Percentiles rank a stretch among this genome's conserved stretches.
phyloP scores from a whole-genome alignment of 2,329 filamentous ascomycete species.

The Corinectria fuckeliana region DNA sequence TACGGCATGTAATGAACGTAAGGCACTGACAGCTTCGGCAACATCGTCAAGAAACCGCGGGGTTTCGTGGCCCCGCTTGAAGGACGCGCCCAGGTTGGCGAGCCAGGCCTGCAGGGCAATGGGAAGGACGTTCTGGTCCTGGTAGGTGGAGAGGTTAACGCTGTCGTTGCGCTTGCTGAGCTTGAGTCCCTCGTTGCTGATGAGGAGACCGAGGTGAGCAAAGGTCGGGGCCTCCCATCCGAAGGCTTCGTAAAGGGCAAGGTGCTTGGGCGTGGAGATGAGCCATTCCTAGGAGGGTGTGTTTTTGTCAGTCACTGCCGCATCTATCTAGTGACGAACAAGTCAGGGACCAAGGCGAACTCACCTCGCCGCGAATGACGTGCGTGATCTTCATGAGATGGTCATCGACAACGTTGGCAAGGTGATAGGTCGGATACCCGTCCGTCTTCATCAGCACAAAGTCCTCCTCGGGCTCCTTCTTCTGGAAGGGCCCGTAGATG shows the following conservation, averaged over 20 bases:
- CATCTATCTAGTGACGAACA: too few relatives aligned
- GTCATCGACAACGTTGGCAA: slow-evolving; percentile 97
- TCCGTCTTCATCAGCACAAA: slow-evolving; percentile 92
- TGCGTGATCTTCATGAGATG: slow-evolving; percentile 95
- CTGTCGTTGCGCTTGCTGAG: slow-evolving; percentile 80
- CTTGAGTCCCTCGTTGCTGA: slow-evolving; percentile 73
- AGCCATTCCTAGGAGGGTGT: slow-evolving; percentile 78
- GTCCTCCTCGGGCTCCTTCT: slow-evolving; percentile 70
- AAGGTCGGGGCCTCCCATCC: slow-evolving; percentile 77
- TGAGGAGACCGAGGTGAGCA: slow-evolving; percentile 79
- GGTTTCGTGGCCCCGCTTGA: slow-evolving; percentile 34
- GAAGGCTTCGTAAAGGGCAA: slow-evolving; percentile 77
- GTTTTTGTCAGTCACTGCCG: neutral
- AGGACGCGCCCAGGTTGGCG: slow-evolving; percentile 65
- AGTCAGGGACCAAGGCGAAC: slow-evolving; percentile 31
- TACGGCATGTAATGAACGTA: too few relatives aligned
- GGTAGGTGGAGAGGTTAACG: slow-evolving; percentile 59
- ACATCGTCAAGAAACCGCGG: slow-evolving; percentile 69
- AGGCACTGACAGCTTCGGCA: slow-evolving; percentile 64
- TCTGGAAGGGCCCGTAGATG: slow-evolving; percentile 75
- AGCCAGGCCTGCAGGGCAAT: slow-evolving; percentile 77
- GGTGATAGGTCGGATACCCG: slow-evolving; percentile 92
- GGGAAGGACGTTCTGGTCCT: slow-evolving; percentile 54
- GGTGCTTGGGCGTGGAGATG: slow-evolving; percentile 81
- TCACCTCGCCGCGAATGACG: slow-evolving; percentile 84